Evolutionary conservation across 116 monocot species (phyloP).

Genomic region (Cymodocea nodosa): DNA sequence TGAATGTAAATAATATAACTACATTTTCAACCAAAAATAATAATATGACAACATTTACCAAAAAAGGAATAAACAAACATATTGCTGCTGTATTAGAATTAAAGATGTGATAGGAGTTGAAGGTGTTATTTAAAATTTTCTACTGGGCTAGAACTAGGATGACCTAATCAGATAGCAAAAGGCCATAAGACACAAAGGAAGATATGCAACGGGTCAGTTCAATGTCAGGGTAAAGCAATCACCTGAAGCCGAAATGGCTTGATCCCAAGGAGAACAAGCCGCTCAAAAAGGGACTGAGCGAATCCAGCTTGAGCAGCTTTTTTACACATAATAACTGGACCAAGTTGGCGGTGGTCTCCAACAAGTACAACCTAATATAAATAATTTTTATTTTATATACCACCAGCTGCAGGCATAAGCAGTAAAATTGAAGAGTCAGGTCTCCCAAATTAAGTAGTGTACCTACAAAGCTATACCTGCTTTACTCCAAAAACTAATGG

Average conservation of each 20-base stretch:
- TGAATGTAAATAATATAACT: too few species aligned
- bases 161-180: background rate
- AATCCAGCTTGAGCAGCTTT: constrained; percentile 96
- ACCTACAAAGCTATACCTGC: constrained; percentile 52
- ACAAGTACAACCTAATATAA: constrained; percentile 81
- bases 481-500: constrained; percentile 99
- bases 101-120: too few species aligned
- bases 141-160: background rate
- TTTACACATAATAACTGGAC: constrained; percentile 99
- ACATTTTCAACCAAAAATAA: too few species aligned
- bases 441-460: too few species aligned
- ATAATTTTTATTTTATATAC: background rate
- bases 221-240: background rate
- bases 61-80: too few species aligned
- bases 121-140: background rate
- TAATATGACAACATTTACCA: too few species aligned
- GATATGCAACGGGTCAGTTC: too few species aligned
- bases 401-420: background rate
- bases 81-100: too few species aligned
- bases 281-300: constrained; percentile 97
- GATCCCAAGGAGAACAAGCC: constrained; percentile 88
- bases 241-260: constrained; percentile 98
- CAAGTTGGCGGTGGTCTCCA: constrained; percentile 99
- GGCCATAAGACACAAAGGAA: background rate
- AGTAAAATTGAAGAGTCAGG: background rate